Base-by-base conservation (phyloP, 2,329 filamentous ascomycete genomes). In the Epichloe gansuensis region DNA sequence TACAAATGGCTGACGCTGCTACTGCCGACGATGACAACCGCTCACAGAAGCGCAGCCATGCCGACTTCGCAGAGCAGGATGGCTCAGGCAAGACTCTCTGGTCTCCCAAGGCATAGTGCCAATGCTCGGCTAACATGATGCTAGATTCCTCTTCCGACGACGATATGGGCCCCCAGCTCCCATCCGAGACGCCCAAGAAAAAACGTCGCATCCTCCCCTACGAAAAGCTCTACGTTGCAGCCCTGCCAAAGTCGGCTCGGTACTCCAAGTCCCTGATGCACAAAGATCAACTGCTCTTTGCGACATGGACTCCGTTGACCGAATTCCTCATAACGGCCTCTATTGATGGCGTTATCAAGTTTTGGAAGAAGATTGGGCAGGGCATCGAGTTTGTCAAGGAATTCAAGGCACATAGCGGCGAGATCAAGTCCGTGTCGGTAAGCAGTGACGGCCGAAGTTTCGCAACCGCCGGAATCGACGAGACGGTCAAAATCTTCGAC, bases 211-310 rank as follows among this genome's bases (percentile, higher is more conserved):
- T 87, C 60, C 81, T 98, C 2, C 89, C 88, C 2, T 91, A 96
- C 72, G 91, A 97, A 71, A 95, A 93, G 67, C 82, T 97, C 61
- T 97, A 96, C 69, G 74, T 97, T 57, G 87, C 88, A 53, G 91
- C 93, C 40, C 78, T 98, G 39, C 93, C 93, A 4, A 80, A 80
- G 49, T 87, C 88, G 21, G 63, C 76, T 39, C 85, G 88, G 45
- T 98, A 98, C 71, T 95, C 87, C 53, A 95, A 90, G 64, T 97
- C 93, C 45, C 75, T 98, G 63, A 98, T 98, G 94, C 93, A 98
- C 77, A 90, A 91, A 71, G 93, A 98, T 59, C 89, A 95, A 70
- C 71, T 98, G 48, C 80, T 85, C 53, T 97, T 90, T 62, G 80
- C 88, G 56, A 94, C 84, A 12, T 83, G 95, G 66, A 95, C 94